Conservation (phyloP, 805 yeast genomes). For the Candida hungchunana region DNA sequence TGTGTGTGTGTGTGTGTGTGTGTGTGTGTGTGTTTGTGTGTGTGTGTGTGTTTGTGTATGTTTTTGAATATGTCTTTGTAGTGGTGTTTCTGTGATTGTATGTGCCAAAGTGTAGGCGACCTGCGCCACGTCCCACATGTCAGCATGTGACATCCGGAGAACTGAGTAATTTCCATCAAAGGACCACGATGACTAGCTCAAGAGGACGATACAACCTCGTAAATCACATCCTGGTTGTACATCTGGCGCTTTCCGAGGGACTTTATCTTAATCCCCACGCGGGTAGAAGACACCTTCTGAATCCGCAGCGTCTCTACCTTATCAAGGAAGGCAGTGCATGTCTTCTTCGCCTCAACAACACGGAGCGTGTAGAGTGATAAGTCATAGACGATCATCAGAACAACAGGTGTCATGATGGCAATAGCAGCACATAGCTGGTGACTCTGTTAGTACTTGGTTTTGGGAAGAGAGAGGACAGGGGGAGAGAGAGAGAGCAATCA, state of each 20-base stretch:
- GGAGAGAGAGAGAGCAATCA: not conserved
- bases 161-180: too few relatives aligned
- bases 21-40: too few relatives aligned
- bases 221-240: slow-evolving; percentile 17
- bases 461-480: not conserved
- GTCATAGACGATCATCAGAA: slow-evolving; percentile 17
- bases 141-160: too few relatives aligned
- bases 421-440: slow-evolving; percentile 5
- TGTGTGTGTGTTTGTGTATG: too few relatives aligned
- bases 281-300: slow-evolving; percentile 11
- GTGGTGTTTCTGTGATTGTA: too few relatives aligned
- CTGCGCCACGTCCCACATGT: too few relatives aligned
- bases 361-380: slow-evolving; percentile 16
- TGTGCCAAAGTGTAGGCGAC: too few relatives aligned
- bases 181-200: not conserved
- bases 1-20: too few relatives aligned
- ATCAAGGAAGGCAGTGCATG: slow-evolving; percentile 1
- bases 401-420: slow-evolving; percentile 15
- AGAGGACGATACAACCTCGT: slow-evolving; percentile 9
- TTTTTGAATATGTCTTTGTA: too few relatives aligned
- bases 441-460: slow-evolving; percentile 2
- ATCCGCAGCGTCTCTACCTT: slow-evolving; percentile 9
- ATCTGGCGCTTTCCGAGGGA: slow-evolving; percentile 9
- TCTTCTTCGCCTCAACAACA: slow-evolving; percentile 8
- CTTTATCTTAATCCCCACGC: slow-evolving; percentile 6